Base-by-base conservation (phyloP, 495 filamentous ascomycete genomes). In the Lophium mytilinum region DNA sequence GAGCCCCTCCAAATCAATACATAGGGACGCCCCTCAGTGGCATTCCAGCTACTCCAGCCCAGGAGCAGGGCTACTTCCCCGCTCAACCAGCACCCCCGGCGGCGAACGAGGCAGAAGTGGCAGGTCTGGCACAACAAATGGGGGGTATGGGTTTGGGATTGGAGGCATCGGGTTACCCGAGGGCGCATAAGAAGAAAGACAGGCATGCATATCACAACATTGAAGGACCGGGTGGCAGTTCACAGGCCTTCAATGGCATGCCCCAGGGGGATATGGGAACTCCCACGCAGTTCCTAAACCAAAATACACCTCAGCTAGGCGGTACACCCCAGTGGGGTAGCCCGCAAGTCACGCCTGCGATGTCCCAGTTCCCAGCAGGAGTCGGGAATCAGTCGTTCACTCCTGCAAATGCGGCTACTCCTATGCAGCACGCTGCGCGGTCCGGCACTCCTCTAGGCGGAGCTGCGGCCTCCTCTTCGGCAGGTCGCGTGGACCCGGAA, bases 201-300 rank as follows among this genome's bases (percentile, higher is more conserved):
- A 77, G 91, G 36, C 91, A 96, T 73, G 93, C 89, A 52, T 88
- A 94, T 72, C 93, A 99, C 69, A 81, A 83, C 30, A 80, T 99
- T 40, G 93, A 90, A 58, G 80, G 82, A 43, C 80, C 85, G 4
- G 76, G 75, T 34, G 78, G 75, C 60, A 75, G 79, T 57, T 80
- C 88, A 48, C 81, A 83, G 69, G 73, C 77, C 43, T 88, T 82
- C 75, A 85, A 81, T 70, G 80, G 74, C 52, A 78, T 83, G 56
- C 79, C 82, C n/a, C 79, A 80, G 35, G 76, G 78, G 42, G 69
- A 64, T 18, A 76, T 75, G 40, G 81, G 80, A 11, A 72, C 81
- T 3, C 65, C 76, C 6, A 80, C 82, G n/a, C 78, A 86, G 64
- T 90, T 84, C 72, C 69, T 92, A 49, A 88, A 88, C 54, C 72